A percentile compares a stretch with the other conserved stretches of the same genome.
phyloP scores from a whole-genome alignment of 768 basidiomycete species.

The Grammothele lineata region DNA sequence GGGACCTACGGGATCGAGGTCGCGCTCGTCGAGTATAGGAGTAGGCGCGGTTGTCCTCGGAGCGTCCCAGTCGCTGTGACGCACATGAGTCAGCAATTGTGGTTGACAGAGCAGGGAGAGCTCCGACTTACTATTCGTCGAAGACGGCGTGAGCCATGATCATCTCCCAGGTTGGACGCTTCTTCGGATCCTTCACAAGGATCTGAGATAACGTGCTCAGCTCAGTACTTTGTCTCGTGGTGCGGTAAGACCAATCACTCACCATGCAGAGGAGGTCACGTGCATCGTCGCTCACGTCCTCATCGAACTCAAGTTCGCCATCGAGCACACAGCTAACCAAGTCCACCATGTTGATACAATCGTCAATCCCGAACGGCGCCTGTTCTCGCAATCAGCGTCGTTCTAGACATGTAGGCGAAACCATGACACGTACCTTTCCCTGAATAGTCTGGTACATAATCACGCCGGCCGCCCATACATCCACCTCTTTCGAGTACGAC shows the following conservation, averaged over 20 bases:
- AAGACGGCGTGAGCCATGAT: slow-evolving; percentile 5
- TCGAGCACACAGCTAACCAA: too few relatives aligned
- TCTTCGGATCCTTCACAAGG: background rate
- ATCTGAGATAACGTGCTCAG: background rate
- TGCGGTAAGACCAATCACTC: background rate
- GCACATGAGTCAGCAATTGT: too few relatives aligned
- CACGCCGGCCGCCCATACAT: slow-evolving; percentile 42
- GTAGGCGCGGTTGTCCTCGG: too few relatives aligned
- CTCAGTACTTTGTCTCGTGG: background rate
- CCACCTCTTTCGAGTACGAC: slow-evolving; percentile 37
- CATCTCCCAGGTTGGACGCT: background rate
- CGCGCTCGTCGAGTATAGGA: too few relatives aligned
- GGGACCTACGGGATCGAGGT: too few relatives aligned
- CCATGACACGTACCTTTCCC: slow-evolving; percentile 5
- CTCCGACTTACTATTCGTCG: background rate
- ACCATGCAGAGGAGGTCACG: background rate
- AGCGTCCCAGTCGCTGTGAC: too few relatives aligned
- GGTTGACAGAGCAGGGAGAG: too few relatives aligned
- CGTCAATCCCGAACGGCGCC: too few relatives aligned
- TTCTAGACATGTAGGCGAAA: too few relatives aligned
- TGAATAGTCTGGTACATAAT: slow-evolving; percentile 25
- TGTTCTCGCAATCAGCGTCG: too few relatives aligned
- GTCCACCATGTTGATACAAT: too few relatives aligned
- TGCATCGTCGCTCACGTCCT: background rate
- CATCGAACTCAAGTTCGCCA: background rate